phyloP scores from a whole-genome alignment of 495 filamentous ascomycete genomes.

The Penicillium cinerascens region DNA sequence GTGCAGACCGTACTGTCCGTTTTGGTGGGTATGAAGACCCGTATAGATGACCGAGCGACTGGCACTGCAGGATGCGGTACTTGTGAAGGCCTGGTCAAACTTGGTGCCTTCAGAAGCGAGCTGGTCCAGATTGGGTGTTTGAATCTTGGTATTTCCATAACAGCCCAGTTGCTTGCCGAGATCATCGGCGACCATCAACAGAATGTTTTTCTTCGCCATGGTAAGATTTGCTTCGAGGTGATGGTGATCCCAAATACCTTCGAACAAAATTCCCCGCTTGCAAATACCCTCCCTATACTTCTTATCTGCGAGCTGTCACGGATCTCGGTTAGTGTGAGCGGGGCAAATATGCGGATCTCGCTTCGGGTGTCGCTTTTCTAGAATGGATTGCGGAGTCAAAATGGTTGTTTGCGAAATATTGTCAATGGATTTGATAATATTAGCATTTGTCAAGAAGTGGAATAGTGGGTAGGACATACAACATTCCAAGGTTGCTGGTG shows the following conservation, averaged over 20 bases:
- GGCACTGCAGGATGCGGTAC: conserved; percentile 45
- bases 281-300: neutral
- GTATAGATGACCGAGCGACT: conserved; percentile 45
- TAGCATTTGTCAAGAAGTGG: too few relatives aligned
- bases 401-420: too few relatives aligned
- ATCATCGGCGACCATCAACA: conserved; percentile 43
- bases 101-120: conserved; percentile 30
- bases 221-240: neutral
- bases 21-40: conserved; percentile 45
- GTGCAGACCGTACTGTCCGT: conserved; percentile 43
- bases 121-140: conserved; percentile 37
- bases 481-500: too few relatives aligned
- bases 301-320: neutral
- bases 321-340: conserved; percentile 1
- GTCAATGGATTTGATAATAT: too few relatives aligned
- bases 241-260: neutral
- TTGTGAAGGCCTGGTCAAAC: conserved; percentile 41
- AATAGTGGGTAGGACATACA: too few relatives aligned
- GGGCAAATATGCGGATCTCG: conserved; percentile 1
- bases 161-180: conserved; percentile 36
- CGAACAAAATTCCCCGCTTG: neutral
- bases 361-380: conserved; percentile 7
- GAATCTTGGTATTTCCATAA: conserved; percentile 31
- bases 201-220: conserved; percentile 24
- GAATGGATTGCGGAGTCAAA: neutral